Evolutionary conservation across 345 rosid species (phyloP).

Genomic region (Euphorbia peplus): DNA sequence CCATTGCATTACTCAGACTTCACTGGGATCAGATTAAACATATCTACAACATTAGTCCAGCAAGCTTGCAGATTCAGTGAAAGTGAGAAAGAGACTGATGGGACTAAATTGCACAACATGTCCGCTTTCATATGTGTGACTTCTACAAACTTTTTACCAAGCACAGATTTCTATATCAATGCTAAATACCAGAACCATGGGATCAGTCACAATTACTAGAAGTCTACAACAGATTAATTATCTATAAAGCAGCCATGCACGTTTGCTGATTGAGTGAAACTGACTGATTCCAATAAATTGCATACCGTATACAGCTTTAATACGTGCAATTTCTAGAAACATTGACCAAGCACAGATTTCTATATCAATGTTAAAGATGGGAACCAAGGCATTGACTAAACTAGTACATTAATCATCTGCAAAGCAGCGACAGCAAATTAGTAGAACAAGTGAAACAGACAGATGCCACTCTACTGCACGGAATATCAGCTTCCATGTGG

Average conservation of each 20-base stretch:
- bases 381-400: no score
- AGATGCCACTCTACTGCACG: neutral
- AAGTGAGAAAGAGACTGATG: neutral
- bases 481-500: neutral
- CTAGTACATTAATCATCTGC: no score
- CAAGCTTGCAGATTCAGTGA: neutral
- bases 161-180: neutral
- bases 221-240: no score
- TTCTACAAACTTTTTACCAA: neutral
- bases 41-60: neutral
- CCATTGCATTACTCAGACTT: neutral
- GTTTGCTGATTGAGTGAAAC: neutral
- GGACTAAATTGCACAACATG: neutral
- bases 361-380: neutral
- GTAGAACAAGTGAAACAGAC: neutral
- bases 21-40: neutral
- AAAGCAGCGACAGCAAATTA: no score
- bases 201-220: neutral
- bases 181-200: neutral
- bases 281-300: neutral
- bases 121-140: neutral
- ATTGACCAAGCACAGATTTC: neutral
- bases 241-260: neutral
- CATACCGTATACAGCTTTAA: neutral
- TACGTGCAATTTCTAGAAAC: neutral